phyloP scores from a whole-genome alignment of 2,329 filamentous ascomycete genomes.

The Thelonectria olida region DNA sequence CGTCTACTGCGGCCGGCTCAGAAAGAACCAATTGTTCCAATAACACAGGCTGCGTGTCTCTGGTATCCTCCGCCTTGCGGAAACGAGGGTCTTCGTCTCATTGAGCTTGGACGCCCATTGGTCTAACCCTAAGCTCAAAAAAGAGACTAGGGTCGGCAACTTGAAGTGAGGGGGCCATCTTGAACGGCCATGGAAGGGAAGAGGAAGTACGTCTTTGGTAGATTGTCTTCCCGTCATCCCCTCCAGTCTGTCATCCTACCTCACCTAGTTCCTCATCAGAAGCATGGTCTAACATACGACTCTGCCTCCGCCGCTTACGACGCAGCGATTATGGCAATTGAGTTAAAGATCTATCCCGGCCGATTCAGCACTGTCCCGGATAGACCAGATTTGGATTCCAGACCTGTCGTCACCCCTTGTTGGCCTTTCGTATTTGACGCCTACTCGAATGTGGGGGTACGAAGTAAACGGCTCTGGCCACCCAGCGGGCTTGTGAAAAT shows the following conservation, averaged over 20 bases:
- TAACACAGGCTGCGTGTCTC: neutral
- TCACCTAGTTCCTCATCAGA: neutral
- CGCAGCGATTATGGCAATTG: neutral
- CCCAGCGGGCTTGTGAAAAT: neutral
- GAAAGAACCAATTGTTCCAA: conserved; percentile 1
- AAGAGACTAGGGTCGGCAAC: neutral
- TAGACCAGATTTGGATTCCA: neutral
- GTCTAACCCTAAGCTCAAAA: neutral
- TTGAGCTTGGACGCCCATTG: neutral
- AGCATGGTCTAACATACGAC: neutral
- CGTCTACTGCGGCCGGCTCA: conserved; percentile 5
- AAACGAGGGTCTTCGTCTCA: neutral
- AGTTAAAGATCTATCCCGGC: neutral
- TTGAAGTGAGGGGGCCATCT: neutral
- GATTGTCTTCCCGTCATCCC: too few relatives aligned
- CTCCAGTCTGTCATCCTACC: neutral
- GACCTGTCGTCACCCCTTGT: neutral
- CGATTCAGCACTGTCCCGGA: neutral
- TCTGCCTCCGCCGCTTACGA: conserved; percentile 9
- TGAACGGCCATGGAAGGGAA: too few relatives aligned
- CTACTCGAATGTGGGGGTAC: conserved; percentile 3
- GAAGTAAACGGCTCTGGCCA: neutral
- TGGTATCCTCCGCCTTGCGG: neutral
- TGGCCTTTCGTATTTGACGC: conserved; percentile 6
- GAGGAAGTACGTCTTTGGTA: too few relatives aligned